Conservation (phyloP, 2,329 filamentous ascomycete species). For the Plenodomus biglobosus region DNA sequence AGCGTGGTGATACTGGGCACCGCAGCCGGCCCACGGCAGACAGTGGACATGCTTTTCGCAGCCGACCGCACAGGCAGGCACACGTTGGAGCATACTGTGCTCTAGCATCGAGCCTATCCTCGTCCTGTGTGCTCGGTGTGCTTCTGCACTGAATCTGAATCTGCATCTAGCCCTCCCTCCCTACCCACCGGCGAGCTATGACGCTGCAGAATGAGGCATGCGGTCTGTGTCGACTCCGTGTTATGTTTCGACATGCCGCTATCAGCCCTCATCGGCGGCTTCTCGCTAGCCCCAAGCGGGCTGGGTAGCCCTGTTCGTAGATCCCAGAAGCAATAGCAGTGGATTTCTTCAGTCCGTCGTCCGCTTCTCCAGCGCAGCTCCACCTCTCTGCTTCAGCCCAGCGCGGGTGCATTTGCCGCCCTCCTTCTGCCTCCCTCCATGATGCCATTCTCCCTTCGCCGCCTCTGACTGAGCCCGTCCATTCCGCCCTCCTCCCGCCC, state of each 20-base stretch:
- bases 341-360: constrained; percentile 37
- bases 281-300: constrained; percentile 36
- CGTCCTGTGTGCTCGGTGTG: background rate
- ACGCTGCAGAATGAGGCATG: constrained; percentile 27
- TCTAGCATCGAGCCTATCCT: background rate
- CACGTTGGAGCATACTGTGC: background rate
- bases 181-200: constrained; percentile 16
- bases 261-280: constrained; percentile 37
- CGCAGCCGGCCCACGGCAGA: constrained; percentile 18
- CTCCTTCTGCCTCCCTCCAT: constrained; percentile 23
- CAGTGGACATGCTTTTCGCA: background rate
- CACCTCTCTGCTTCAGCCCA: constrained; percentile 32
- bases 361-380: constrained; percentile 33
- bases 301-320: constrained; percentile 32
- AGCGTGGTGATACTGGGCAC: constrained; percentile 26
- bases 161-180: background rate
- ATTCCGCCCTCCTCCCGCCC: constrained; percentile 20
- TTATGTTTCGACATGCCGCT: constrained; percentile 38
- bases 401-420: constrained; percentile 28
- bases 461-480: constrained; percentile 27
- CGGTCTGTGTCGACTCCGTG: constrained; percentile 33
- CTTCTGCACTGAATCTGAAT: too few species aligned
- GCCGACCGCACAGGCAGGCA: background rate
- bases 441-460: constrained; percentile 20
- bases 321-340: constrained; percentile 38